Evolutionary conservation across 2,329 filamentous ascomycete species (phyloP).

Genomic region (Exophiala mesophila): DNA sequence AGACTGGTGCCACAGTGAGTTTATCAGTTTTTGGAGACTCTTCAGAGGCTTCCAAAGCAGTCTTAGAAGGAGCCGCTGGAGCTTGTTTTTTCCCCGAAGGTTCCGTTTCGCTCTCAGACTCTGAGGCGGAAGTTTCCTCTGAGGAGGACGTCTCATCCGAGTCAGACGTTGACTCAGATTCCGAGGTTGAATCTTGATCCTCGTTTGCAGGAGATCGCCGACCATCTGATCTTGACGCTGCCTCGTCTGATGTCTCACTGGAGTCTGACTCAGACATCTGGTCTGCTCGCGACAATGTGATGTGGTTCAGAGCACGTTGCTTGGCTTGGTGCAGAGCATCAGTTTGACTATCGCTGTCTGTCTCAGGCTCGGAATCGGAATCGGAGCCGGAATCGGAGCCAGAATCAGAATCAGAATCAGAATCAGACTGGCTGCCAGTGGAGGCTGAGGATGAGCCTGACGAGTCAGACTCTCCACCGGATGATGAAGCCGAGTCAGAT

Average conservation of each 20-base stretch:
- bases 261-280: slow-evolving; percentile 16
- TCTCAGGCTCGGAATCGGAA: slow-evolving; percentile 23
- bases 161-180: slow-evolving; percentile 28
- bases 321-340: slow-evolving; percentile 43
- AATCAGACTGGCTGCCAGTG: slow-evolving; percentile 6
- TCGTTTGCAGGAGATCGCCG: slow-evolving; percentile 19
- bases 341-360: slow-evolving; percentile 41
- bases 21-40: slow-evolving; percentile 3
- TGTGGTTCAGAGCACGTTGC: slow-evolving; percentile 26
- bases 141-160: slow-evolving; percentile 14
- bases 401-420: slow-evolving; percentile 24
- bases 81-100: slow-evolving; percentile 15
- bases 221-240: slow-evolving; percentile 1
- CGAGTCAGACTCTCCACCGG: no score
- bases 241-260: no score
- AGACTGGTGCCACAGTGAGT: slow-evolving; percentile 22
- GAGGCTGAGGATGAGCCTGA: background rate
- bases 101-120: slow-evolving; percentile 25
- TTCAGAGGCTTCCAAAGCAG: background rate
- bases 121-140: slow-evolving; percentile 25
- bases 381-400: slow-evolving; percentile 15
- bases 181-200: slow-evolving; percentile 24
- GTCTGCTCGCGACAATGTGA: slow-evolving; percentile 12
- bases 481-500: slow-evolving; percentile 27
- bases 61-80: background rate